Conservation (phyloP, 306 rosid species). For the Betula pendula region DNA sequence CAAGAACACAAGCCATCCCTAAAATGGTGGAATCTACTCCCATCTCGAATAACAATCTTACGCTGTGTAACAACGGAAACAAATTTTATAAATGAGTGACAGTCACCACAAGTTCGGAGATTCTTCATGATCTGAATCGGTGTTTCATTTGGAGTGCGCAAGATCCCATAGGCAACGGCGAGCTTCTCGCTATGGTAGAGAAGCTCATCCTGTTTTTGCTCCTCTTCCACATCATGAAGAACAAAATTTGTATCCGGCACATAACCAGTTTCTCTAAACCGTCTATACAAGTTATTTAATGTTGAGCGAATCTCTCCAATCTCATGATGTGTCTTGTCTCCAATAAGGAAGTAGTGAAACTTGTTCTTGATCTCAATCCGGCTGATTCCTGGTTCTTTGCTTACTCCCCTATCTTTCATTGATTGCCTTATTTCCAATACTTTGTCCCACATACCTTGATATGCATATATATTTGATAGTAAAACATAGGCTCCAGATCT, state of each 20-base stretch:
- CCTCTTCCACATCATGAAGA: neutral
- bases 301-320: constrained; percentile 20
- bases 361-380: constrained; percentile 35
- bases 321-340: constrained; percentile 22
- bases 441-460: constrained; percentile 25
- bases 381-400: constrained; percentile 36
- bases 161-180: too few relatives aligned
- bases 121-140: too few relatives aligned
- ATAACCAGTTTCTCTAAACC: neutral
- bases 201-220: neutral
- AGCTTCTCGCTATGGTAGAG: too few relatives aligned
- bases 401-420: constrained; percentile 21
- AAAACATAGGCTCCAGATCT: constrained; percentile 29
- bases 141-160: too few relatives aligned
- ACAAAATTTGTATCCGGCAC: neutral
- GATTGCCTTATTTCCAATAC: constrained; percentile 20
- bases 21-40: constrained; percentile 39
- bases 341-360: constrained; percentile 28
- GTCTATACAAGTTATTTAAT: constrained; percentile 7
- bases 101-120: constrained; percentile 16
- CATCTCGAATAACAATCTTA: constrained; percentile 29
- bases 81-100: constrained; percentile 35
- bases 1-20: constrained; percentile 31
- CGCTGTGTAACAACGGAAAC: constrained; percentile 20
- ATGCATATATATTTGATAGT: constrained; percentile 27